phyloP scores from a whole-genome alignment of 345 rosid genomes.

The Gossypium stocksii region DNA sequence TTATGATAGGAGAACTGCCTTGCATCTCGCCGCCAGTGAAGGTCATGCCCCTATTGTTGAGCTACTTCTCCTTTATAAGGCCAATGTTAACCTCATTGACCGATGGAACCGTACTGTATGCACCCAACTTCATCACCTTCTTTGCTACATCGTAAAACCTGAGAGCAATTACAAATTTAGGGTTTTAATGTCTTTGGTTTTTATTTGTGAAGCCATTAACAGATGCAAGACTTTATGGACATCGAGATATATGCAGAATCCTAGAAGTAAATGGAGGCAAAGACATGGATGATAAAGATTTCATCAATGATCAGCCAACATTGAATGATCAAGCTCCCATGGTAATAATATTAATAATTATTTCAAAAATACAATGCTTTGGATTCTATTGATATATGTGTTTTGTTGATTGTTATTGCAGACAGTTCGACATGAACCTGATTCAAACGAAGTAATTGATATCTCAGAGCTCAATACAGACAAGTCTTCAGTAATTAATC shows the following conservation, averaged over 20 bases:
- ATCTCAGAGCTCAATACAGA: constrained; percentile 38
- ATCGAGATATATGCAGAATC: constrained; percentile 62
- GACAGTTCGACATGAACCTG: constrained; percentile 43
- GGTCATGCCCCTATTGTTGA: constrained; percentile 60
- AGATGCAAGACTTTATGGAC: constrained; percentile 53
- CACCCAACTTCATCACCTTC: neutral
- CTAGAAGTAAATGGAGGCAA: constrained; percentile 60
- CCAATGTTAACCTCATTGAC: constrained; percentile 50
- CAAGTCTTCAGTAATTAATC: constrained; percentile 34
- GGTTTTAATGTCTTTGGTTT: neutral
- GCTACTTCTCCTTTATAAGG: constrained; percentile 55
- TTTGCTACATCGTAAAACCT: neutral
- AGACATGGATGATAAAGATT: constrained; percentile 26
- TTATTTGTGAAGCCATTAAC: constrained; percentile 44
- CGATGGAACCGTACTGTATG: constrained; percentile 56
- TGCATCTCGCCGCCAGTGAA: constrained; percentile 64
- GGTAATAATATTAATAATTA: neutral
- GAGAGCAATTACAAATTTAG: too few species aligned
- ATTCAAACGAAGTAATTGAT: constrained; percentile 44
- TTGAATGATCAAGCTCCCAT: constrained; percentile 23
- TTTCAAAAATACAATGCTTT: neutral
- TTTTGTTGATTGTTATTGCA: constrained; percentile 12
- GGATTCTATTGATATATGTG: neutral
- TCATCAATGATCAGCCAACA: constrained; percentile 41
- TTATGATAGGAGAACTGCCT: constrained; percentile 53